A percentile compares a stretch with the other conserved stretches of the same genome.
Conservation (phyloP, 2,329 filamentous ascomycete species). For the Paracorniculantispora psalliotae region DNA sequence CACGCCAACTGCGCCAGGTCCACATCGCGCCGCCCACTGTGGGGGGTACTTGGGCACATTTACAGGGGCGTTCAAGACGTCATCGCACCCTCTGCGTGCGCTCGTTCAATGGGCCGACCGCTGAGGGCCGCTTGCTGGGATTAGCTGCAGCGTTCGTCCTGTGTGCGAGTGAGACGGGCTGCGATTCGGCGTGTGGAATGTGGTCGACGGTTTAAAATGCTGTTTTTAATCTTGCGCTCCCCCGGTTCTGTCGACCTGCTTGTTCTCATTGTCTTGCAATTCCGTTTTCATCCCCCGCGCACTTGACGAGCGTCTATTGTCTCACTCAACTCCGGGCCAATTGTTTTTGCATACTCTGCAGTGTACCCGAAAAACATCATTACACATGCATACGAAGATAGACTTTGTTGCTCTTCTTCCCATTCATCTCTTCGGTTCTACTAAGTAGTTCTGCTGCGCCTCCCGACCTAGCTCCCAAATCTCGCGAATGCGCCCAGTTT, state of each 20-base stretch:
- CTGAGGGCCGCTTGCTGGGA: slow-evolving; percentile 4
- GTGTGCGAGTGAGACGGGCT: neutral
- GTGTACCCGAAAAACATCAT: neutral
- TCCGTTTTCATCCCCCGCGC: slow-evolving; percentile 9
- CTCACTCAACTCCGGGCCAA: neutral
- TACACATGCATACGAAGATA: neutral
- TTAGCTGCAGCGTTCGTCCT: neutral
- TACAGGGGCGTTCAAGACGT: slow-evolving; percentile 11
- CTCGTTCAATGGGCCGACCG: neutral
- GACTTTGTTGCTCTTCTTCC: neutral
- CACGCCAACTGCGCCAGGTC: neutral
- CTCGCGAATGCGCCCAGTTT: slow-evolving; percentile 2
- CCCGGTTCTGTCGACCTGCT: neutral
- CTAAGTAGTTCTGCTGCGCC: neutral
- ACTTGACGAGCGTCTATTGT: neutral
- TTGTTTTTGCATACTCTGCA: neutral
- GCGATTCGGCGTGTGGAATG: slow-evolving; percentile 3
- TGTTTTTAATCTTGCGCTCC: slow-evolving; percentile 5
- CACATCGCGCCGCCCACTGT: slow-evolving; percentile 13
- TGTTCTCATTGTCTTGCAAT: slow-evolving; percentile 1
- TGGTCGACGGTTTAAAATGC: neutral
- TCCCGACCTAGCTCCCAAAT: neutral
- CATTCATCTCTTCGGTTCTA: neutral
- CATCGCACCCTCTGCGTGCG: slow-evolving; percentile 3
- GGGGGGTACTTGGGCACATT: slow-evolving; percentile 1